Evolutionary conservation across 495 filamentous ascomycete genomes (phyloP).

Genomic region (Hypoxylon trugodes): DNA sequence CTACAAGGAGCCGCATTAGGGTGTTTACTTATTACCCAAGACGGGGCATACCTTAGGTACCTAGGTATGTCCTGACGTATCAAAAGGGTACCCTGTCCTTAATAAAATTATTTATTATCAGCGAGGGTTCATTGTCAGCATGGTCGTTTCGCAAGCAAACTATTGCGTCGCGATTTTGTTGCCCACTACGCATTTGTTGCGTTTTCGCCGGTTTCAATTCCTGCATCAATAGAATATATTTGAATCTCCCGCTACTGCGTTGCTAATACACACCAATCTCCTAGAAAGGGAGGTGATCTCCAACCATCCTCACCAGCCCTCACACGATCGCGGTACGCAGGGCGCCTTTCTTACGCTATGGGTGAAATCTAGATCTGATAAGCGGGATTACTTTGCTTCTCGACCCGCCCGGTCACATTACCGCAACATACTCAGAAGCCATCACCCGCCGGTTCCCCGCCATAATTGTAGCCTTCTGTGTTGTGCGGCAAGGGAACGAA

Average conservation of each 20-base stretch:
- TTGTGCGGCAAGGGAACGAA: not conserved
- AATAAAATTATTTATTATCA: not conserved
- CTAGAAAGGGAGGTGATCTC: conserved; percentile 26
- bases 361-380: not conserved
- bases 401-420: not conserved
- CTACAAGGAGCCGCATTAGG: conserved; percentile 1
- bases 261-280: conserved; percentile 1
- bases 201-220: conserved; percentile 25
- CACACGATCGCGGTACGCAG: not conserved
- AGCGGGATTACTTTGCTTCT: not conserved
- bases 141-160: not conserved
- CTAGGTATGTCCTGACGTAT: not conserved
- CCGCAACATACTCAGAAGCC: not conserved
- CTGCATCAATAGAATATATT: conserved; percentile 18
- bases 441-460: not conserved
- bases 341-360: not conserved
- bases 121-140: not conserved
- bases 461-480: not conserved
- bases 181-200: not conserved
- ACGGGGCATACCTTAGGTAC: too few species aligned
- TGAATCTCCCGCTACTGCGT: conserved; percentile 10
- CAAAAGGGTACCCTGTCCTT: not conserved
- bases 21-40: not conserved
- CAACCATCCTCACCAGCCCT: not conserved
- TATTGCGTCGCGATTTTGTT: not conserved